These are phyloP conservation scores for Pseudotsuga menziesii DNA, from an alignment of 75 land plant genomes.

Conservation along the genomic window DNA sequence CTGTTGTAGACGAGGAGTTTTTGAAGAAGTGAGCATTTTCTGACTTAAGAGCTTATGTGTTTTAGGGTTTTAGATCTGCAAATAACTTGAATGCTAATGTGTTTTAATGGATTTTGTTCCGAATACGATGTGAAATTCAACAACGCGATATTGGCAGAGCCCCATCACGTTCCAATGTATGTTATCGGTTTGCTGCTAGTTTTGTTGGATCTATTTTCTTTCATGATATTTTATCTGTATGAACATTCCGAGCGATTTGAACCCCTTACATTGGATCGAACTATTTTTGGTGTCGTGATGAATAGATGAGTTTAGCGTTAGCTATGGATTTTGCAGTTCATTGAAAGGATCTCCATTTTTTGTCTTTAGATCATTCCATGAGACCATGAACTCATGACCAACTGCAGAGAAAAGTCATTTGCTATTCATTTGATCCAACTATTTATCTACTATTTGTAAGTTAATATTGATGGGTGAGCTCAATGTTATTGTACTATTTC, in stretches of 20 bases:
- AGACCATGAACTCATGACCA: no score
- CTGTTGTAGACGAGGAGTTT: slow-evolving; percentile 80
- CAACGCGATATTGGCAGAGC: slow-evolving; percentile 93
- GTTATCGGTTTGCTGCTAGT: slow-evolving; percentile 14
- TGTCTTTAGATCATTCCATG: no score
- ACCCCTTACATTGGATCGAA: not conserved
- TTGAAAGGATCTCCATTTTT: no score
- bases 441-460: no score
- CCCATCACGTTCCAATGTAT: slow-evolving; percentile 85
- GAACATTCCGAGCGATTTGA: not conserved
- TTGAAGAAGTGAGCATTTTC: slow-evolving; percentile 52
- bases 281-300: not conserved
- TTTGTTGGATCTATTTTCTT: not conserved
- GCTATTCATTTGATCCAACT: no score
- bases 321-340: no score
- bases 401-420: no score
- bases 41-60: not conserved
- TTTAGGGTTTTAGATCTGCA: not conserved
- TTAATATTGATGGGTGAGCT: no score
- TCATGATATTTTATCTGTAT: no score
- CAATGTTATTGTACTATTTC: no score
- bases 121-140: slow-evolving; percentile 82
- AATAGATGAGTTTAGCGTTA: no score
- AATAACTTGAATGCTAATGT: not conserved
- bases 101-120: slow-evolving; percentile 7